Conservation (phyloP, 2,329 filamentous ascomycete genomes). For the Diaporthe capsici region DNA sequence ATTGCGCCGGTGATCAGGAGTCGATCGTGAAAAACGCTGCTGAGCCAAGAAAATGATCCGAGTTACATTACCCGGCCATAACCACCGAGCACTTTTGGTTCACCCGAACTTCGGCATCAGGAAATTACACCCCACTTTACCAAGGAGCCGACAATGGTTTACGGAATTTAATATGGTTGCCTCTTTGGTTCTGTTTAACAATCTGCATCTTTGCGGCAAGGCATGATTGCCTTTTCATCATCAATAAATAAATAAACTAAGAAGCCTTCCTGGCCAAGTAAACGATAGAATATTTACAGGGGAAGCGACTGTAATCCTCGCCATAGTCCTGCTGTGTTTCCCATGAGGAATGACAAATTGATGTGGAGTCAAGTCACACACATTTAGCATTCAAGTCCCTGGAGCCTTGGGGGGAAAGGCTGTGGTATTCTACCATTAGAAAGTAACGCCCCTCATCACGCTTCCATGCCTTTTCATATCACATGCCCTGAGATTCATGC, state of each 20-base stretch:
- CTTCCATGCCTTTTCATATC: slow-evolving; percentile 15
- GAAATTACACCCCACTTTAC: neutral
- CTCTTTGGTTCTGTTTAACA: neutral
- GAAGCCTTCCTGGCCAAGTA: neutral
- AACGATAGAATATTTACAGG: neutral
- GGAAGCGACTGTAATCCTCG: neutral
- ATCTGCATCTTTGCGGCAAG: neutral
- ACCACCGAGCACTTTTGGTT: neutral
- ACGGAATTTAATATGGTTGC: neutral
- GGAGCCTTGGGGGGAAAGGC: neutral
- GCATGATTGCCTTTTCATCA: neutral
- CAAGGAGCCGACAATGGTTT: neutral
- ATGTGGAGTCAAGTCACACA: neutral
- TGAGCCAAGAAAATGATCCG: no score
- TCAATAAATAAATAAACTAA: neutral
- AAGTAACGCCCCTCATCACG: neutral
- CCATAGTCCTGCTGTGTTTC: slow-evolving; percentile 7
- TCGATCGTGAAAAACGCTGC: no score
- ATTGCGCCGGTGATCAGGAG: neutral
- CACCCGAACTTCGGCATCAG: neutral
- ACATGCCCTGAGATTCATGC: slow-evolving; percentile 2
- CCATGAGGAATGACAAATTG: slow-evolving; percentile 4
- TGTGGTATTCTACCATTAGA: slow-evolving; percentile 2
- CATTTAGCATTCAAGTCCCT: neutral
- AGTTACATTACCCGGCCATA: no score